Conservation (phyloP, 768 basidiomycete species). For the Xerocomellus chrysenteron region DNA sequence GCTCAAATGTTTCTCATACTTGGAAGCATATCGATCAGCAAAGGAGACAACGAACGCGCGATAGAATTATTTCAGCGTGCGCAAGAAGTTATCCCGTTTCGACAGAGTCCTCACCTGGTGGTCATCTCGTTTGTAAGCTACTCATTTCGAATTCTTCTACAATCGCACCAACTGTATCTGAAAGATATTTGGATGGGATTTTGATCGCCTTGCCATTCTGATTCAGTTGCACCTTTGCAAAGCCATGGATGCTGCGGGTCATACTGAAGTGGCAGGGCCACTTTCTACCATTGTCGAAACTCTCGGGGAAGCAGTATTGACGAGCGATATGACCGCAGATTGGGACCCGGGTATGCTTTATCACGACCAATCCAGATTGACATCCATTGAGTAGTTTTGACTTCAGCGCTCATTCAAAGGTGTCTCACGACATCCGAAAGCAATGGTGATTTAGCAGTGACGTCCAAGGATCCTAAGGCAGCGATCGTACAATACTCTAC, state of each 20-base stretch:
- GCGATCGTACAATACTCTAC: constrained; percentile 5
- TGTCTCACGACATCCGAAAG: neutral
- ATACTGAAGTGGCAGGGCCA: neutral
- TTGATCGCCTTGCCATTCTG: neutral
- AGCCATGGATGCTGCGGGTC: neutral
- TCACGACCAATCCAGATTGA: no score
- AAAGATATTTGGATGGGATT: constrained; percentile 10
- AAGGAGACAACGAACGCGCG: neutral
- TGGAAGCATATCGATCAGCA: neutral
- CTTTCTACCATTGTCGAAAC: neutral
- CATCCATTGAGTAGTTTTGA: no score
- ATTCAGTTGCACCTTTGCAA: neutral
- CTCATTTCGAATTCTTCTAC: fast-evolving
- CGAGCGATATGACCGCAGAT: neutral
- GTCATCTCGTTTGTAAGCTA: constrained; percentile 9
- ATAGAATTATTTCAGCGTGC: neutral
- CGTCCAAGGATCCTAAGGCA: neutral
- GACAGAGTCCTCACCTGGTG: neutral
- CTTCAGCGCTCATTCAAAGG: neutral
- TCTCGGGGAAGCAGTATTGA: neutral
- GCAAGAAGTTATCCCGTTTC: neutral
- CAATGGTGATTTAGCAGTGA: neutral
- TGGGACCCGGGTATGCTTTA: neutral
- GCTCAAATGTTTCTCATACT: constrained; percentile 5
- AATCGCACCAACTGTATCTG: neutral